A percentile compares a stretch with the other conserved stretches of the same genome.
Evolutionary conservation across 2,329 filamentous ascomycete species (phyloP).

Genomic region (Fusarium sulawesiense): DNA sequence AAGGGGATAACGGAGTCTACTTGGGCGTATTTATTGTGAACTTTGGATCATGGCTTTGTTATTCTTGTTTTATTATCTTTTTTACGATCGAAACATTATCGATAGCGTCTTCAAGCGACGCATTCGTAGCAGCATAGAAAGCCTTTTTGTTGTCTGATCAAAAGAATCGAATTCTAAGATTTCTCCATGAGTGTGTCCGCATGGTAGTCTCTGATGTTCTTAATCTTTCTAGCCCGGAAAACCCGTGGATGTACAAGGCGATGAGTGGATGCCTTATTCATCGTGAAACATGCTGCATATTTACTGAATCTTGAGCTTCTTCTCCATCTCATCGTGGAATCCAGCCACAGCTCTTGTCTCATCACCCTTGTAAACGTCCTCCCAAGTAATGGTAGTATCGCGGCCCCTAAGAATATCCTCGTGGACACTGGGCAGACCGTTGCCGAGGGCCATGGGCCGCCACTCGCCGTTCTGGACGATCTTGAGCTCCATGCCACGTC

Average conservation of each 20-base stretch:
- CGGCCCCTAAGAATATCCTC: conserved; percentile 87
- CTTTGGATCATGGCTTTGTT: conserved; percentile 42
- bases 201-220: conserved; percentile 1
- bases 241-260: conserved; percentile 28
- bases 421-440: conserved; percentile 74
- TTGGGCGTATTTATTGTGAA: conserved; percentile 46
- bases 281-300: conserved; percentile 2
- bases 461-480: conserved; percentile 84
- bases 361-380: conserved; percentile 89
- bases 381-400: conserved; percentile 85
- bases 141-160: conserved; percentile 25
- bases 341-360: conserved; percentile 76
- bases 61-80: conserved; percentile 37
- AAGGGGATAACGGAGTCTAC: conserved; percentile 46
- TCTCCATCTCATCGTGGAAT: conserved; percentile 95
- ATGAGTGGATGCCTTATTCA: conserved; percentile 4
- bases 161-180: conserved; percentile 1
- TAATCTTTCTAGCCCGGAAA: conserved; percentile 36
- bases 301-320: conserved; percentile 79
- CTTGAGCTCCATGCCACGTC: conserved; percentile 94
- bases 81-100: conserved; percentile 18
- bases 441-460: conserved; percentile 76
- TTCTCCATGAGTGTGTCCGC: background rate
- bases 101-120: conserved; percentile 28
- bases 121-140: conserved; percentile 51